These are phyloP conservation scores for Pseudogymnoascus sp. DNA, from an alignment of 2,329 filamentous ascomycete species.

Conservation along the genomic window DNA sequence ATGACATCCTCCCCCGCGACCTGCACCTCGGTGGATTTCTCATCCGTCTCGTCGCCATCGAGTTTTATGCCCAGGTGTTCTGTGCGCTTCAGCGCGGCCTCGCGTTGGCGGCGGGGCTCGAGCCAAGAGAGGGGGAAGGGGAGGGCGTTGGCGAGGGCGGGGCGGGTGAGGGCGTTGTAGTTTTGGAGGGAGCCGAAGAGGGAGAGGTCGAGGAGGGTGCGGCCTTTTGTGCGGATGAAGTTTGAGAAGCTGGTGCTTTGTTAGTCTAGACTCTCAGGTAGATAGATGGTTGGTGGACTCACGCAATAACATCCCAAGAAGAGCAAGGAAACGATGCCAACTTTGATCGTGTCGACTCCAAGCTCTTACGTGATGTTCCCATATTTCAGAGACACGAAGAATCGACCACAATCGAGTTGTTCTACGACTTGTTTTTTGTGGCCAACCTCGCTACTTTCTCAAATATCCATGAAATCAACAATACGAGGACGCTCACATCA, in stretches of 20 bases:
- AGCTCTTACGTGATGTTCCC: too few relatives aligned
- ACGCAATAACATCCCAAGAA: slow-evolving; percentile 44
- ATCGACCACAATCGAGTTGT: too few relatives aligned
- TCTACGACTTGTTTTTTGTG: too few relatives aligned
- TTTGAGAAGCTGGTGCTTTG: slow-evolving; percentile 43
- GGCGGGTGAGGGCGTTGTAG: slow-evolving; percentile 69
- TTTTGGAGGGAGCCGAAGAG: slow-evolving; percentile 88
- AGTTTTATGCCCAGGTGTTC: slow-evolving; percentile 63
- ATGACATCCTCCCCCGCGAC: slow-evolving; percentile 32
- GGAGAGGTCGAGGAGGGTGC: slow-evolving; percentile 73
- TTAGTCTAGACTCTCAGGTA: slow-evolving; percentile 19
- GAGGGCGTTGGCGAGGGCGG: slow-evolving; percentile 72
- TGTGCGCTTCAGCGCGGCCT: slow-evolving; percentile 62
- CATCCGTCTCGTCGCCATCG: slow-evolving; percentile 49
- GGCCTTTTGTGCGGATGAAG: slow-evolving; percentile 68
- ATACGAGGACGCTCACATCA: too few relatives aligned
- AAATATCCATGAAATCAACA: too few relatives aligned
- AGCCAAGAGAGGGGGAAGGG: slow-evolving; percentile 86
- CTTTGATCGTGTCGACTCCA: too few relatives aligned
- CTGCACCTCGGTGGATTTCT: slow-evolving; percentile 25
- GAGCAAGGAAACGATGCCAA: too few relatives aligned
- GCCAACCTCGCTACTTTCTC: too few relatives aligned
- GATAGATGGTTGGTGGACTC: slow-evolving; percentile 23
- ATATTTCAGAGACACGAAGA: too few relatives aligned
- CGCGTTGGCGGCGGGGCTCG: slow-evolving; percentile 65